phyloP scores from a whole-genome alignment of 2,329 filamentous ascomycete species.

The Corinectria fuckeliana region DNA sequence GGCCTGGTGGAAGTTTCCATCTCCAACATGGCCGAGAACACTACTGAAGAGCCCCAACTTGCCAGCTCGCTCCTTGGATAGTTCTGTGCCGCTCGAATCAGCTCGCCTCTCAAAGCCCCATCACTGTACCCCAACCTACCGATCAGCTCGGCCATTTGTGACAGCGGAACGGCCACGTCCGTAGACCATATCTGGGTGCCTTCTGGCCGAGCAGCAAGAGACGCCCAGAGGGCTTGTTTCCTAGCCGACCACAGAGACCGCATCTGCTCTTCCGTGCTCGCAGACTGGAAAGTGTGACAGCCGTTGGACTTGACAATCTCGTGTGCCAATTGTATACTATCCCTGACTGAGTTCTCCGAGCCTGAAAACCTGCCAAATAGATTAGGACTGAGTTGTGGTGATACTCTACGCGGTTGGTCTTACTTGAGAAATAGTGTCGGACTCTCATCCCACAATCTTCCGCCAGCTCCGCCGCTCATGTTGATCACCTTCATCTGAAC shows the following conservation, averaged over 20 bases:
- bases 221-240: conserved; percentile 77
- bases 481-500: conserved; percentile 72
- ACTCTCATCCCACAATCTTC: conserved; percentile 66
- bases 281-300: conserved; percentile 72
- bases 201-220: conserved; percentile 68
- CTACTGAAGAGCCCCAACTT: conserved; percentile 67
- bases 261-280: conserved; percentile 67
- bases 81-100: conserved; percentile 44
- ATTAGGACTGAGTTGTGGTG: conserved; percentile 60
- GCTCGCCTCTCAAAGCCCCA: neutral
- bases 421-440: conserved; percentile 74
- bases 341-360: conserved; percentile 26
- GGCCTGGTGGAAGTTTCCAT: conserved; percentile 75
- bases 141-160: conserved; percentile 63
- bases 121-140: conserved; percentile 34
- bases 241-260: conserved; percentile 76
- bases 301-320: conserved; percentile 56
- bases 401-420: neutral
- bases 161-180: conserved; percentile 81
- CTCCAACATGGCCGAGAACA: conserved; percentile 77
- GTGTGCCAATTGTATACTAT: conserved; percentile 63
- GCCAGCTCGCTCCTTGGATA: conserved; percentile 70
- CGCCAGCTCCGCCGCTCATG: conserved; percentile 53
- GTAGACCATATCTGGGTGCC: conserved; percentile 77
- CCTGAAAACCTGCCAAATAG: conserved; percentile 70